Percentiles rank a stretch among this genome's conserved stretches.
These are phyloP conservation scores for Cordyceps fumosorosea DNA, from an alignment of 2,329 filamentous ascomycete genomes.

Conservation along the genomic window DNA sequence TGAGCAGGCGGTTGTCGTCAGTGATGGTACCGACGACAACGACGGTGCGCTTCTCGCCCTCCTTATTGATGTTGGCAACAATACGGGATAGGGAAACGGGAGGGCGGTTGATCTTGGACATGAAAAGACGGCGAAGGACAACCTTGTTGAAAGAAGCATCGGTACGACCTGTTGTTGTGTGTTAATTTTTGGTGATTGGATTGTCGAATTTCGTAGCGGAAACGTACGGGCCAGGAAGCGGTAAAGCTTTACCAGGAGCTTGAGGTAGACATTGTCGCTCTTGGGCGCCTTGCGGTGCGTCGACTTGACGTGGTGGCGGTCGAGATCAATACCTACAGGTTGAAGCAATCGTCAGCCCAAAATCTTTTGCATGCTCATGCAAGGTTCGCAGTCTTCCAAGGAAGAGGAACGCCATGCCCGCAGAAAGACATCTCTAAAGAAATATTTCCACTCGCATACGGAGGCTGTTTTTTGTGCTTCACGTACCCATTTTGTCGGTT, in stretches of 20 bases:
- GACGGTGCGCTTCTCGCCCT: constrained; percentile 72
- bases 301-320: constrained; percentile 61
- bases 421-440: constrained; percentile 8
- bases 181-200: not conserved
- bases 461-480: constrained; percentile 33
- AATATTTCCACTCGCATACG: constrained; percentile 45
- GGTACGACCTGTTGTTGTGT: constrained; percentile 64
- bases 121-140: constrained; percentile 93
- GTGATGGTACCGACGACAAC: constrained; percentile 94
- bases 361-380: constrained; percentile 57
- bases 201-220: not conserved
- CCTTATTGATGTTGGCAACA: constrained; percentile 60
- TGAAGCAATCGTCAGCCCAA: constrained; percentile 54
- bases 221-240: constrained; percentile 89
- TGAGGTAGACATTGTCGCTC: constrained; percentile 97
- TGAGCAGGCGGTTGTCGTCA: constrained; percentile 91
- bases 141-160: constrained; percentile 99
- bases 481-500: constrained; percentile 58
- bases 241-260: constrained; percentile 97
- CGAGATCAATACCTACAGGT: constrained; percentile 63
- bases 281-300: constrained; percentile 91
- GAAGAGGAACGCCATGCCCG: constrained; percentile 15
- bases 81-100: constrained; percentile 93
- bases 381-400: constrained; percentile 21
- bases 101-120: constrained; percentile 97